These are phyloP conservation scores for Oryza longistaminata DNA, from an alignment of 176 grass and related monocot species.

Conservation along the genomic window DNA sequence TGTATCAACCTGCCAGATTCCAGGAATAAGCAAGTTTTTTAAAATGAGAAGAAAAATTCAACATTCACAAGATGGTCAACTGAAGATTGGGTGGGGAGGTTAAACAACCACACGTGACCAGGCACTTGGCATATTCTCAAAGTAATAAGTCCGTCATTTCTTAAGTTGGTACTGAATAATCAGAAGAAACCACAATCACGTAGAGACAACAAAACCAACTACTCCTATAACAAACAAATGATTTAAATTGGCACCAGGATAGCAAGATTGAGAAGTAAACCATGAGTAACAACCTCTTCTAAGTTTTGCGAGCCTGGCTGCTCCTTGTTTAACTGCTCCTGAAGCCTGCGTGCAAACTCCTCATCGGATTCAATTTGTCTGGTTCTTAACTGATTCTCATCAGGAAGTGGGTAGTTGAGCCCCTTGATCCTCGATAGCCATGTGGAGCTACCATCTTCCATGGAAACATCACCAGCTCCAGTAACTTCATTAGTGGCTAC, in stretches of 20 bases:
- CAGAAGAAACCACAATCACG: background rate
- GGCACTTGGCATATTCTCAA: background rate
- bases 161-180: background rate
- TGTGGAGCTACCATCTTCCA: slow-evolving; percentile 19
- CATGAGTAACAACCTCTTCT: slow-evolving; percentile 52
- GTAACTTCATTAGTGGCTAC: background rate
- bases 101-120: background rate
- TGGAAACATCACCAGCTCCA: slow-evolving; percentile 25
- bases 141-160: background rate
- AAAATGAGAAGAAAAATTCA: background rate
- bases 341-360: slow-evolving; percentile 61
- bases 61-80: background rate
- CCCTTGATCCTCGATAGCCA: slow-evolving; percentile 41
- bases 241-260: background rate
- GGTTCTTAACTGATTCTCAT: slow-evolving; percentile 40
- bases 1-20: slow-evolving; percentile 60
- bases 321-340: slow-evolving; percentile 74
- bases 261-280: slow-evolving; percentile 36
- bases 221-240: background rate
- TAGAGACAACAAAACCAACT: background rate
- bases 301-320: slow-evolving; percentile 31
- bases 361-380: slow-evolving; percentile 78
- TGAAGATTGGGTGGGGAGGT: background rate
- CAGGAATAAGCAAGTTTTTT: background rate
- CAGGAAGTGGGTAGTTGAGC: slow-evolving; percentile 49